Evolutionary conservation across 805 yeast species (phyloP), one percentile per base, ranked within the genome.

Genomic region (Wickerhamomyces chambardii): DNA sequence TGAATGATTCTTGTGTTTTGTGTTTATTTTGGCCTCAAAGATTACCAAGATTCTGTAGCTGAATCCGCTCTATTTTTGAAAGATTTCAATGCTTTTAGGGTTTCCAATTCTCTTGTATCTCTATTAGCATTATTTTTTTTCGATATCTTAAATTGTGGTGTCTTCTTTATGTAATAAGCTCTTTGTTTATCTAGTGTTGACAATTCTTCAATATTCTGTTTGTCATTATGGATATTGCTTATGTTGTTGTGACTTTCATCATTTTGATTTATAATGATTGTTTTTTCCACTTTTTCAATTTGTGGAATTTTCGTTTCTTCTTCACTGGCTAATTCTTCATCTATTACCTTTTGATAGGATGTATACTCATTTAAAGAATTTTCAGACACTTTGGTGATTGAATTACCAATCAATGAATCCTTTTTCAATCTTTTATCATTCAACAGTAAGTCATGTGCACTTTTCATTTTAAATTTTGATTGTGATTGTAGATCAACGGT

Each of bases 381-480:
- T n/a, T n/a, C n/a, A n/a, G n/a, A n/a, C n/a, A n/a, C n/a, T n/a
- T n/a, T n/a, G n/a, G n/a, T n/a, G n/a, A n/a, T n/a, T n/a, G n/a
- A n/a, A n/a, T n/a, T n/a, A n/a, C n/a, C n/a, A n/a, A n/a, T n/a
- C n/a, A n/a, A n/a, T n/a, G n/a, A n/a, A n/a, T n/a, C n/a, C n/a
- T n/a, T n/a, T 26, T 14, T 16, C 19, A 19, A 31, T 31, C 43
- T 48, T 29, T 47, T 46, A 36, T 58, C 61, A 12, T 51, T 39
- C 26, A 59, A 36, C 3, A 49, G 30, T n/a, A n/a, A n/a, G 18
- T 66, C 72, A 39, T 66, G 70, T 0, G 68, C 66, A 19, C 72
- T 61, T 35, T 50, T 57, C 64, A 70, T 64, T 36, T 58, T 53
- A 28, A 65, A 46, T 8, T 42, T 34, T n/a, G 36, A 14, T 6